A percentile compares a stretch with the other conserved stretches of the same genome.
These are phyloP conservation scores for Cymodocea nodosa DNA, from an alignment of 116 monocot species.

Conservation along the genomic window DNA sequence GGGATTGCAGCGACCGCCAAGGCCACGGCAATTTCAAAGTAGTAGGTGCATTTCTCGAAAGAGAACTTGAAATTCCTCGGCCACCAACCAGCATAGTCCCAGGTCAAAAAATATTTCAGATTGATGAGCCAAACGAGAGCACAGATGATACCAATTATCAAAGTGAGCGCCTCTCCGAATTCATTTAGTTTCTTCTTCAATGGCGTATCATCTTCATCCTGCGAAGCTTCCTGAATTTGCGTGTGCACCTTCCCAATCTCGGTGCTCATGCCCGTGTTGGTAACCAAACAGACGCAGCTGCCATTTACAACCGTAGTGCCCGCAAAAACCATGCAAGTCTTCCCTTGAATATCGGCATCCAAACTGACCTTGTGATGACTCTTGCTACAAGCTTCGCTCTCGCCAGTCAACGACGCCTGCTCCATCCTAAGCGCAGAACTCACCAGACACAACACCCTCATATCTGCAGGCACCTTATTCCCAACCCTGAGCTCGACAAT, in stretches of 20 bases:
- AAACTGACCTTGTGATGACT: constrained; percentile 31
- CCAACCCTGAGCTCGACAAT: constrained; percentile 86
- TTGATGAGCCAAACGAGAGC: constrained; percentile 95
- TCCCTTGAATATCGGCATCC: constrained; percentile 60
- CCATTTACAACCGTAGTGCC: constrained; percentile 83
- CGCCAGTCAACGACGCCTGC: constrained; percentile 85
- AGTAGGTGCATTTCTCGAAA: constrained; percentile 92
- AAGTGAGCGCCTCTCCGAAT: constrained; percentile 79
- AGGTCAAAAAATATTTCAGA: constrained; percentile 89
- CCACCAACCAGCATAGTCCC: constrained; percentile 88
- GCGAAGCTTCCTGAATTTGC: constrained; percentile 86
- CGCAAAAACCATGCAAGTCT: constrained; percentile 70
- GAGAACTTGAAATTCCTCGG: constrained; percentile 97
- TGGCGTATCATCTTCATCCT: constrained; percentile 81
- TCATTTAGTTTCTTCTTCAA: constrained; percentile 84
- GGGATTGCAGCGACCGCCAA: constrained; percentile 98
- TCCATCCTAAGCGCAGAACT: constrained; percentile 86
- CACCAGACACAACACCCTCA: constrained; percentile 61
- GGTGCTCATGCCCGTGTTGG: constrained; percentile 75
- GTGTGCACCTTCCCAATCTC: constrained; percentile 95
- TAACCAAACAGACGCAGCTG: constrained; percentile 83
- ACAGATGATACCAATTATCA: constrained; percentile 93
- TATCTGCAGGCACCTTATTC: constrained; percentile 92
- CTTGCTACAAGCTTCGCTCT: constrained; percentile 80
- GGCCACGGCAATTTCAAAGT: constrained; percentile 97